phyloP scores from a whole-genome alignment of 2,329 filamentous ascomycete genomes.

The Cladosporium sp. region DNA sequence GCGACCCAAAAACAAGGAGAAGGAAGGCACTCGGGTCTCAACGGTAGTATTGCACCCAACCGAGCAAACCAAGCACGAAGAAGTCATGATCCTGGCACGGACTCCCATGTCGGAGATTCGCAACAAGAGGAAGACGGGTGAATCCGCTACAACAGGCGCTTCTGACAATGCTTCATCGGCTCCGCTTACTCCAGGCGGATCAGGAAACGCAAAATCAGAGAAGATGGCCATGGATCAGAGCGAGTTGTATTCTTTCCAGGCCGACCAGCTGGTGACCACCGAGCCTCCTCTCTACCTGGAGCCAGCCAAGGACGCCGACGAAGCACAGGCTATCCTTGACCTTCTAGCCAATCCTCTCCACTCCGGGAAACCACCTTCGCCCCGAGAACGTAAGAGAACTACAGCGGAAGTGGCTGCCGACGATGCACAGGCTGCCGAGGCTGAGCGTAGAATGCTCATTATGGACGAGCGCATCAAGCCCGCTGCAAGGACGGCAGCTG shows the following conservation, averaged over 20 bases:
- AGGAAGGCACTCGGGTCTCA: conserved; percentile 58
- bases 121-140: conserved; percentile 42
- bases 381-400: conserved; percentile 89
- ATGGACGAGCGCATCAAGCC: conserved; percentile 80
- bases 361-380: conserved; percentile 72
- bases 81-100: conserved; percentile 73
- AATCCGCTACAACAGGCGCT: conserved; percentile 18
- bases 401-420: conserved; percentile 94
- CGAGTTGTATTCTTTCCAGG: conserved; percentile 74
- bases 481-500: conserved; percentile 56
- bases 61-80: conserved; percentile 69
- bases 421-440: conserved; percentile 84
- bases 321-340: conserved; percentile 72
- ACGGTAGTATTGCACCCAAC: conserved; percentile 88
- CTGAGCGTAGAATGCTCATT: conserved; percentile 89
- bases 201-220: conserved; percentile 64
- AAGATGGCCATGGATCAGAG: conserved; percentile 75
- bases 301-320: conserved; percentile 68
- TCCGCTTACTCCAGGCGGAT: conserved; percentile 63
- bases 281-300: conserved; percentile 76
- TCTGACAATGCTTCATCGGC: conserved; percentile 49
- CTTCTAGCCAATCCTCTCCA: conserved; percentile 76
- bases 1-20: conserved; percentile 40
- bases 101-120: conserved; percentile 61
- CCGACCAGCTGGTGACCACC: conserved; percentile 72